Evolutionary conservation across 1,284 basidiomycete genomes (phyloP), one percentile per base, ranked within the genome.

Genomic region (Singerocomus inundabilis): DNA sequence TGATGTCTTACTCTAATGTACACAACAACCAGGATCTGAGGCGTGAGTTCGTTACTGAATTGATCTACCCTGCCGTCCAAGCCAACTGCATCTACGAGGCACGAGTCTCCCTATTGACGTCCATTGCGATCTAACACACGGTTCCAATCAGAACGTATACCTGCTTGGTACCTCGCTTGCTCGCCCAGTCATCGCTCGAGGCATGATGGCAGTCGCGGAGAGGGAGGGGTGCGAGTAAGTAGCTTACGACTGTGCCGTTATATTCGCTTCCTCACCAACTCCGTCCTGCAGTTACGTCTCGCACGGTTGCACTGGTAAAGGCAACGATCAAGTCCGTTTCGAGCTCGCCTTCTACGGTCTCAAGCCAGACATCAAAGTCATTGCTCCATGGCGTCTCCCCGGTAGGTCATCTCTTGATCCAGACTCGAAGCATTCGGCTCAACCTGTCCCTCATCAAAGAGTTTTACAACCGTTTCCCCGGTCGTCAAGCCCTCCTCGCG

Each of bases 41-140:
- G 72, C 83, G 90, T 58, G 96, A 99, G 72, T 99, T 99, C 63
- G 82, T 99, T 51, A 93, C 90, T 50, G 90, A 98, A 71, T 83
- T 99, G 63, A 98, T 99, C 70, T 98, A 96, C 75, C 93, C 96
- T 41, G 95, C 96, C 46, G 85, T 99, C 26, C 96, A 99, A 75
- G 93, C 93, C 57, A 99, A 99, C 73, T 93, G 91, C 73, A 98
- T 99, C 74, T 99, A 99, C 75, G 97, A 99, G 79, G 90, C 86
- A 34, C 26, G 52, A 64, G 57, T 34, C 34, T 11, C 34, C 10
- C 16, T 15, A n/a, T 3, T 21, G 18, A n/a, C 15, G 11, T n/a
- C 24, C 6, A 34, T 32, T 33, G 39, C 32, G 13, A 48, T 54
- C 48, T 62, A 37, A 62, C 16, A 26, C 12, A 41, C 16, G 24